Evolutionary conservation across 306 rosid genomes (phyloP).

Genomic region (Ammopiptanthus mongolicus): DNA sequence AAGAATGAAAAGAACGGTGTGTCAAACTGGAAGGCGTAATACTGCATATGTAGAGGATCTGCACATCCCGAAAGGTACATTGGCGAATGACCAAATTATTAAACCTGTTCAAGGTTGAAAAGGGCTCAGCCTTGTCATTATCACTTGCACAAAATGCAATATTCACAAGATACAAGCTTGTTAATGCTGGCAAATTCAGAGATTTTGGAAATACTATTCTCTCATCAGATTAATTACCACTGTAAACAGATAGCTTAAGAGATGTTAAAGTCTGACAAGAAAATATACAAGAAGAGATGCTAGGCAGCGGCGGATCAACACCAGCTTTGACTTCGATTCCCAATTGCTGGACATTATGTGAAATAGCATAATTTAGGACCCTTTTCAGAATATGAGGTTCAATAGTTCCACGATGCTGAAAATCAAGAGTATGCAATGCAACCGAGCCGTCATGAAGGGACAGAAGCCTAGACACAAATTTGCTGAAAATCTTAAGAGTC

Average conservation of each 20-base stretch:
- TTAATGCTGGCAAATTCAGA: background rate
- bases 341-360: constrained; percentile 4
- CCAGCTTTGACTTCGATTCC: background rate
- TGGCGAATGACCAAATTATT: background rate
- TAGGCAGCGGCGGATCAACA: background rate
- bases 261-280: background rate
- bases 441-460: background rate
- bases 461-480: background rate
- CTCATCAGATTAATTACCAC: background rate
- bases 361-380: background rate
- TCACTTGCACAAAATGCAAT: background rate
- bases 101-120: background rate
- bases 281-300: background rate
- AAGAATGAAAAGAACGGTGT: background rate
- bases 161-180: background rate
- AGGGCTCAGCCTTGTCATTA: background rate
- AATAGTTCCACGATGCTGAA: background rate
- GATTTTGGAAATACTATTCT: background rate
- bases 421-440: background rate
- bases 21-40: background rate
- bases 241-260: background rate
- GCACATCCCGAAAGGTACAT: background rate
- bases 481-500: background rate
- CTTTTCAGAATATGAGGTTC: background rate
- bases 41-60: background rate